Percentiles rank a stretch among this genome's conserved stretches.
phyloP scores from a whole-genome alignment of 768 basidiomycete species.

The Tubosaeta sp. region DNA sequence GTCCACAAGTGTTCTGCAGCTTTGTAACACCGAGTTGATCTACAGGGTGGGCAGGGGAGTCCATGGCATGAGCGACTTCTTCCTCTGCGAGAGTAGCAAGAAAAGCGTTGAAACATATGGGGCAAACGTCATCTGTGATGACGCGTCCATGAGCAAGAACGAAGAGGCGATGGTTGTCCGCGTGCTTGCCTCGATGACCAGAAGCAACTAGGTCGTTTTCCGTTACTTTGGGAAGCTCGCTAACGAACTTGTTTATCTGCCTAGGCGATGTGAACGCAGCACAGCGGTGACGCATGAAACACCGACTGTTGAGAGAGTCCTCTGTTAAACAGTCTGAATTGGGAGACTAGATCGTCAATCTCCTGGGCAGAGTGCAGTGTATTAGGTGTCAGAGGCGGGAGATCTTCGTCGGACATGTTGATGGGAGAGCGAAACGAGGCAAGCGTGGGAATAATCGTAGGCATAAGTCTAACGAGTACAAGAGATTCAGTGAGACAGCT shows the following conservation, averaged over 20 bases:
- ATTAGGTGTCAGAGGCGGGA: conserved; percentile 4
- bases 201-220: conserved; percentile 46
- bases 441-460: conserved; percentile 28
- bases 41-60: conserved; percentile 69
- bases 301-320: conserved; percentile 28
- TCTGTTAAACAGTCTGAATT: conserved; percentile 26
- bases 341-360: conserved; percentile 29
- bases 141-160: background rate
- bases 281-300: background rate
- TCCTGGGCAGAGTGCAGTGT: conserved; percentile 22
- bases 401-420: conserved; percentile 22
- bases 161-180: background rate
- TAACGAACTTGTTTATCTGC: conserved; percentile 38
- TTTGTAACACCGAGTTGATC: conserved; percentile 69
- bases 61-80: conserved; percentile 70
- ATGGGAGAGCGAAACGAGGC: background rate
- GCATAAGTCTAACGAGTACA: conserved; percentile 26
- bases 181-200: conserved; percentile 42
- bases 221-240: conserved; percentile 44
- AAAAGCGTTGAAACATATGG: conserved; percentile 71
- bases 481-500: conserved; percentile 29
- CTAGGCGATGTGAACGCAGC: conserved; percentile 19
- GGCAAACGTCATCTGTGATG: conserved; percentile 59
- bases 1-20: conserved; percentile 52
- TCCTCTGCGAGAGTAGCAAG: conserved; percentile 69